Base-by-base conservation (phyloP, 371 early-diverging fungal species). In the Mortierella sp. region DNA sequence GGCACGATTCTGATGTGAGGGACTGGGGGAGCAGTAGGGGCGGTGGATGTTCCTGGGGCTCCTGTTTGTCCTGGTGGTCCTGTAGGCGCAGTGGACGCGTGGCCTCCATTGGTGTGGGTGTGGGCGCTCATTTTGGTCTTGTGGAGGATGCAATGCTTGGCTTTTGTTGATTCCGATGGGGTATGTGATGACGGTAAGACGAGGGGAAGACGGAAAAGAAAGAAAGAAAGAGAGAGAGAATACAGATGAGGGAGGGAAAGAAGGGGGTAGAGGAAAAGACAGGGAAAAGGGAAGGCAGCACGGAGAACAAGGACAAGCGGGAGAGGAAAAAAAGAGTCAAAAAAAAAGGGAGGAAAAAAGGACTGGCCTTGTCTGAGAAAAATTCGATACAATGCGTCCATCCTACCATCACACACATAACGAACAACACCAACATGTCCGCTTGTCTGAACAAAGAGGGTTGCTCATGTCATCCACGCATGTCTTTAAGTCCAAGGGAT, bases 1-100 rank as follows among this genome's bases (percentile, higher is more conserved):
- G 95, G 95, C 31, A 94, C 95, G 53, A 95, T 92, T 4, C 95
- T 92, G 34, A 95, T 90, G 82, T 93, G 93, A 19, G 92, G 92
- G 31, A 85, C 82, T 13, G 80, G 44, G 9, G 69, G 41, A 7
- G 76, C 39, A 3, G 52, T 61, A 39, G 43, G 39, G 50, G 68
- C 29, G 22, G 74, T 22, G 31, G 68, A 47, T 55, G 68, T 9
- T 40, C 14, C 34, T 45, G 34, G 66, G 8, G 66, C 34, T 58
- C 61, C 61, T 58, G 61, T 4, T 19, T 58, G 61, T 48, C 22
- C 19, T 58, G 37, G 34, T 58, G 9, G 19, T 58, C 34, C 45
- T 45, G 66, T 22, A 11, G 45, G 66, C 22, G 66, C 16, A 19
- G 45, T 19, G 66, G 29, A 34, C 45, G 43, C 66, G 45, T 66